Base-by-base conservation (phyloP, 1,284 basidiomycete genomes). In the Xerocomus alliaceus region DNA sequence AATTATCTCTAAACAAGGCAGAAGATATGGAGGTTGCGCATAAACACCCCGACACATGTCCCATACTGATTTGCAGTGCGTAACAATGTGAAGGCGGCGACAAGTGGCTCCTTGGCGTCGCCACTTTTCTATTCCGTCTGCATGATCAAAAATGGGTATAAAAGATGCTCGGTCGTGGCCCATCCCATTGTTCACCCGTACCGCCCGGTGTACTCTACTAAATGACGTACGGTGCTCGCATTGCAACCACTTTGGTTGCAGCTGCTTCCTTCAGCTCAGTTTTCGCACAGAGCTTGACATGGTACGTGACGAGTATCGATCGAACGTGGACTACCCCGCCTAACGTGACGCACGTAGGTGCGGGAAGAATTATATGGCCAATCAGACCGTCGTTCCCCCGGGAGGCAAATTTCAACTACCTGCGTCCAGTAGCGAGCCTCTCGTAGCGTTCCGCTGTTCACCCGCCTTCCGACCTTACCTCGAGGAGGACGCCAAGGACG, bases 401-500 rank as follows among this genome's bases (percentile, higher is more conserved):
- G 85, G 81, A 35, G 88, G 88, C 41, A 77, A 86, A 63, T 91
- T 91, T 66, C 80, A 84, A 5, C 68, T 81, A 4, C 85, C 88
- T 1, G 72, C 74, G 0, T 71, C 74, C 0, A 87, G 85, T 1
- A 62, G 72, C 0, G 74, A 71, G 2, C 84, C 88, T n/a, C 80
- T 90, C 5, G 78, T 92, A 15, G 85, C 88, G 0, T 80, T 92
- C 58, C 84, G 87, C 55, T 92, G 90, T 69, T 81, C 83, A 3
- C 89, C 88, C 20, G 85, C 81, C 4, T 83, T 90, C 56, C 82
- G 85, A 37, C 91, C 91, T 2, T 92, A 89, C 72, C 82, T 92
- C 5, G 80, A 83, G 5, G 80, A 81, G 53, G 86, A 89, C 61
- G 74, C 74, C 6, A 72, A 76, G 11, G 71, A 64, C 11, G 75